phyloP scores from a whole-genome alignment of 1,284 basidiomycete species.

The Filobasidium uniguttulatum region DNA sequence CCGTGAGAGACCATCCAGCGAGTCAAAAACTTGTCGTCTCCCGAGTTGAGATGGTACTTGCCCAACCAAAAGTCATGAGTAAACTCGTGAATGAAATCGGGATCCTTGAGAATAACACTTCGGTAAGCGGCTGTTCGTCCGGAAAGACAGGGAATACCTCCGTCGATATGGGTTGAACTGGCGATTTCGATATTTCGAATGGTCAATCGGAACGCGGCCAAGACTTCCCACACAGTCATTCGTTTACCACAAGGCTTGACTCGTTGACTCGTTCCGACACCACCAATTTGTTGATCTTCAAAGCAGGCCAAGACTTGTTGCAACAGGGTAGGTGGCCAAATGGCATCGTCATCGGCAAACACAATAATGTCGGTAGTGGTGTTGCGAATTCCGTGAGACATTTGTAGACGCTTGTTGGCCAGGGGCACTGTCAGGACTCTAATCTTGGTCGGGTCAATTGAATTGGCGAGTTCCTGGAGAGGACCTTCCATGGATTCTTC shows the following conservation, averaged over 20 bases:
- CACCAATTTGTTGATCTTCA: conserved; percentile 82
- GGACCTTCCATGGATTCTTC: conserved; percentile 78
- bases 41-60: conserved; percentile 82
- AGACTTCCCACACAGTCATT: conserved; percentile 86
- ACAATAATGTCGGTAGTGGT: conserved; percentile 83
- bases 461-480: conserved; percentile 69
- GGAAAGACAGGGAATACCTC: conserved; percentile 76
- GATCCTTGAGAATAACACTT: conserved; percentile 83
- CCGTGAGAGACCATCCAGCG: conserved; percentile 90
- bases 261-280: conserved; percentile 76
- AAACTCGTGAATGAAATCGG: conserved; percentile 78
- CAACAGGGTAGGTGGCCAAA: conserved; percentile 78
- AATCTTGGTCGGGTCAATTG: conserved; percentile 68
- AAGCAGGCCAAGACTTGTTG: conserved; percentile 77
- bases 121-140: conserved; percentile 83
- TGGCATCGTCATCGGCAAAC: conserved; percentile 89
- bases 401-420: conserved; percentile 83
- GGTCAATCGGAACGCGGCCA: conserved; percentile 77
- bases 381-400: conserved; percentile 79
- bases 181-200: conserved; percentile 88
- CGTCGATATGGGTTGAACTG: conserved; percentile 76
- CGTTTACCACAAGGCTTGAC: conserved; percentile 60
- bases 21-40: conserved; percentile 89
- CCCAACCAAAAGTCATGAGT: conserved; percentile 85
- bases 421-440: conserved; percentile 78